Evolutionary conservation across 202 grass and related monocot genomes (phyloP), one percentile per base, ranked within the genome.

Genomic region (Setaria italica): DNA sequence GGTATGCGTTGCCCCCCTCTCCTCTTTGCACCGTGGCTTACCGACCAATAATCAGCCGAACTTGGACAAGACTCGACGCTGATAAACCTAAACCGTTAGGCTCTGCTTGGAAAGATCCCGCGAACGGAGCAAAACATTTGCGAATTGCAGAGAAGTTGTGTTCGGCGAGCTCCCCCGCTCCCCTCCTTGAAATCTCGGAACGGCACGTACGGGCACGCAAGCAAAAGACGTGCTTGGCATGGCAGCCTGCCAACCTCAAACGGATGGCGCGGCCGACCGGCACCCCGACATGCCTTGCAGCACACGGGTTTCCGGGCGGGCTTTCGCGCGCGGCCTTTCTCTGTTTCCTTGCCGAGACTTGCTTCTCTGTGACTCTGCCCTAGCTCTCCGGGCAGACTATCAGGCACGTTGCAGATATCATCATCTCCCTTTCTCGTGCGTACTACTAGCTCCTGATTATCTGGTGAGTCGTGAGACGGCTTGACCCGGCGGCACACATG

Each of bases 401-500:
- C 7, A 62, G 80, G 41, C 68, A 50, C 13, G 49, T 45, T n/a
- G 15, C 39, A 10, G 33, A 57, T 43, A 12, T 12, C 65, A 56
- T 43, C 34, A 6, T 8, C 53, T 20, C 66, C 46, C 14, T 81
- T 81, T 41, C 30, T 20, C 46, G 32, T 25, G 6, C 30, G 30
- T 50, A 6, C 50, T 39, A 57, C 56, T 39, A 41, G 39, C 39
- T 41, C 39, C 39, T 41, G 39, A 41, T 41, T 41, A 6, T 41
- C 39, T 41, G 39, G 29, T 19, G 48, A 74, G 70, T 74, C 47
- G 10, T 33, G 71, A 11, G 50, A 56, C 19, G 72, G 10, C 32
- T 59, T 77, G 74, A 77, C 74, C 74, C 74, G 54, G 37, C 74
- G 54, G 37, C 55, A 43, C 55, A 43, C 35, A 60, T 29, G 54